Evolutionary conservation across 768 basidiomycete genomes (phyloP), one percentile per base, ranked within the genome.

Genomic region (Crassisporium funariophilum): DNA sequence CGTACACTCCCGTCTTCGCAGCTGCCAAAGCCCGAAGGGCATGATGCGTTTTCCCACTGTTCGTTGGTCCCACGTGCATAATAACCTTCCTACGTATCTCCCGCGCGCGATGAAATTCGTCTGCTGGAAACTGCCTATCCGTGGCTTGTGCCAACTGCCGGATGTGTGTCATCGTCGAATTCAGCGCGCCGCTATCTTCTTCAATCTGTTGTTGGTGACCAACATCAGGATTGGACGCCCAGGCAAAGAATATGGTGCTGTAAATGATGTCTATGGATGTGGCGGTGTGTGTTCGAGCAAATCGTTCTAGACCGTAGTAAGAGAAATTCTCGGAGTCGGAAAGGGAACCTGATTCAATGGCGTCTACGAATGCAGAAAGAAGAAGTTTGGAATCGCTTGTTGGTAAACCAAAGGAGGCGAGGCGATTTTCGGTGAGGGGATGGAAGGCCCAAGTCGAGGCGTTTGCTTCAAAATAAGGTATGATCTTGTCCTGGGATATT

Each of bases 11-110:
- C 0, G 71, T 69, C 1, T 62, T 58, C 0, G 94, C 83, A 4
- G 83, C 81, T 0, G 92, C 89, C 2, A 99, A 78, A 0, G 94
- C 91, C 35, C 91, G 84, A 7, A 99, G 71, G 0, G 95, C 97
- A 59, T 88, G 84, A 60, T 98, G 85, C 0, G 95, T 99, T 71
- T 99, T 99, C 22, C 95, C 97, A 52, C 90, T 91, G 66, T 98
- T 99, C 17, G 97, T 98, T 0, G 97, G 97, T 0, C 95, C 97
- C 31, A 99, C 92, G 58, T 99, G 95, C 75, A 98, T 85, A 63
- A 95, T 86, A 56, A 98, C 72, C 55, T 85, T 90, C 15, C 95
- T 79, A 13, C 74, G 76, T 52, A 84, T 69, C 9, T 64, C 58
- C 8, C 95, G 82, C 0, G 92, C 83, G 7, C 42, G 13, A 0